Conservation (phyloP, 192 early-diverging fungal species). For the Backusella psychrophila region DNA sequence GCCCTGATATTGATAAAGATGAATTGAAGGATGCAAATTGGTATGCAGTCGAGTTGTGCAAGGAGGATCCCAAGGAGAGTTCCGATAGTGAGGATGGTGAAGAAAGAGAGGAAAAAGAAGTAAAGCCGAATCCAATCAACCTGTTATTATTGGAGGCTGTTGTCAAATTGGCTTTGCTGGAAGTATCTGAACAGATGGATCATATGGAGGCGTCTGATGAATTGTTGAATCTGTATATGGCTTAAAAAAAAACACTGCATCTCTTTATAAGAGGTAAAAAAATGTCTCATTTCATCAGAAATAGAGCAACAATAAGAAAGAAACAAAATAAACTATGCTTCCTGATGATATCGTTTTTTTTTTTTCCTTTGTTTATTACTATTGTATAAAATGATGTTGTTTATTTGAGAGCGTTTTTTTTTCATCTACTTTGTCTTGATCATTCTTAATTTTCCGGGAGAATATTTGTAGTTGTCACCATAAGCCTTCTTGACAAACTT, state of each 20-base stretch:
- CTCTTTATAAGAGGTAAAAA: not conserved
- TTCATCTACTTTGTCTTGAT: slow-evolving; percentile 80
- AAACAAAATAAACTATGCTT: no score
- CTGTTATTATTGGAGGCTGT: slow-evolving; percentile 66
- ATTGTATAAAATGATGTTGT: not conserved
- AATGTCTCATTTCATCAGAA: not conserved
- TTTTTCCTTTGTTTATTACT: not conserved
- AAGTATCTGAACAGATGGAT: slow-evolving; percentile 59
- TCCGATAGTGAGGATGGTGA: slow-evolving; percentile 5
- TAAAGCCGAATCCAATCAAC: slow-evolving; percentile 20
- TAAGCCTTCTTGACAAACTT: slow-evolving; percentile 82
- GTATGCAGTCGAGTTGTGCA: slow-evolving; percentile 38
- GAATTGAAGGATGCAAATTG: slow-evolving; percentile 24
- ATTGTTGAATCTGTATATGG: slow-evolving; percentile 58
- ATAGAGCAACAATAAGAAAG: not conserved
- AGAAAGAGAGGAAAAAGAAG: not conserved
- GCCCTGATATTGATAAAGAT: slow-evolving; percentile 28
- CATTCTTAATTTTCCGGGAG: slow-evolving; percentile 71
- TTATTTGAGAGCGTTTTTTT: not conserved
- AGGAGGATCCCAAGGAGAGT: not conserved
- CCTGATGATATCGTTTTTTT: not conserved
- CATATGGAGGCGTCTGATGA: slow-evolving; percentile 69
- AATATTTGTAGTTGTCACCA: slow-evolving; percentile 91
- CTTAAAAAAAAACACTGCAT: not conserved
- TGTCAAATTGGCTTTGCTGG: slow-evolving; percentile 60